phyloP scores from a whole-genome alignment of 129 eudicot species.

The Flaveria brownii region DNA sequence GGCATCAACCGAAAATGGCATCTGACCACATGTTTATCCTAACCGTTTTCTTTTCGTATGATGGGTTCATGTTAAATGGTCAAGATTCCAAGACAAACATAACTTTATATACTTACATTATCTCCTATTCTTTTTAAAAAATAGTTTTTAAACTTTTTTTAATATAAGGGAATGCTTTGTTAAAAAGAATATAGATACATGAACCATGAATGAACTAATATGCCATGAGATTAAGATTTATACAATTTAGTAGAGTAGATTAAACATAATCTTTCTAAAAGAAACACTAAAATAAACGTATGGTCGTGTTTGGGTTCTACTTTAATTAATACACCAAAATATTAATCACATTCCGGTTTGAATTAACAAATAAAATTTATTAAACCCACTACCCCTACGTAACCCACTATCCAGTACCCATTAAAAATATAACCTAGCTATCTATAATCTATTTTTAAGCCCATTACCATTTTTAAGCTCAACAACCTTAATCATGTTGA shows the following conservation, averaged over 20 bases:
- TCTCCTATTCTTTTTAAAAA: background rate
- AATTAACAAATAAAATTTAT: too few relatives aligned
- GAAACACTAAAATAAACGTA: background rate
- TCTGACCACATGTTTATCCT: conserved; percentile 32
- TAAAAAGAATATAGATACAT: background rate
- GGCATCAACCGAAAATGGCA: conserved; percentile 30
- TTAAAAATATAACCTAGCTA: too few relatives aligned
- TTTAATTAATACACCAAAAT: too few relatives aligned
- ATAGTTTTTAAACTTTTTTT: background rate
- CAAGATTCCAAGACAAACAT: conserved; percentile 37
- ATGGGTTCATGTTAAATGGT: conserved; percentile 23
- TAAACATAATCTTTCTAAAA: background rate
- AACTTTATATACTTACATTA: background rate
- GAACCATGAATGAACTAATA: background rate
- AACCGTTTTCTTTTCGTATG: conserved; percentile 31
- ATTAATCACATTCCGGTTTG: too few relatives aligned
- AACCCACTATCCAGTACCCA: too few relatives aligned
- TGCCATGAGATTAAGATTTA: background rate
- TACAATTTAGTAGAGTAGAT: background rate
- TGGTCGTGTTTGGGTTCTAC: too few relatives aligned
- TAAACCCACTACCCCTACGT: too few relatives aligned
- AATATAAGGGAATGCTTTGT: background rate
- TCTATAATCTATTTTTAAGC: too few relatives aligned
- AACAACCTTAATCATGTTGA: too few relatives aligned
- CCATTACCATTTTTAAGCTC: too few relatives aligned